Evolutionary conservation across 108 stramenopile species (phyloP).

Genomic region (Fragilariopsis cylindrus): DNA sequence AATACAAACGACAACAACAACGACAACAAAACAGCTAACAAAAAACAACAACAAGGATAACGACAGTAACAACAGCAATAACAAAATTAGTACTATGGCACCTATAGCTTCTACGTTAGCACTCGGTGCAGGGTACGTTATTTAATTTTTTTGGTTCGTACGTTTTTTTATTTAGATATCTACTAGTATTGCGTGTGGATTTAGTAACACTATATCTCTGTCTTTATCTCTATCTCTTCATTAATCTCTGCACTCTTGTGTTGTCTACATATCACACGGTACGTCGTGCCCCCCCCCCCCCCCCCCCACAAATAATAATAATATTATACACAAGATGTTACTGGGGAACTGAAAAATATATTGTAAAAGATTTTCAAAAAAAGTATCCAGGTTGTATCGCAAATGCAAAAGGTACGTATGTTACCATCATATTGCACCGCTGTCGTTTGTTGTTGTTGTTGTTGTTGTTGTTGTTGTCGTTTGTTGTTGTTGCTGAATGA

Average conservation of each 20-base stretch:
- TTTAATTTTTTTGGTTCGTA: too few relatives aligned
- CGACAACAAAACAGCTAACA: not conserved
- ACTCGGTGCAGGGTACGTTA: constrained; percentile 54
- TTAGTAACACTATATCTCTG: too few relatives aligned
- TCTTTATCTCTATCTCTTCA: too few relatives aligned
- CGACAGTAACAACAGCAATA: not conserved
- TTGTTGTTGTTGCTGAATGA: too few relatives aligned
- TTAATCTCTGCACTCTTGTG: not conserved
- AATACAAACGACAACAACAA: not conserved
- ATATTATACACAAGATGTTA: constrained; percentile 66
- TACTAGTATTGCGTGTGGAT: too few relatives aligned
- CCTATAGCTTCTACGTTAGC: constrained; percentile 40
- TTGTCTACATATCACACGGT: not conserved
- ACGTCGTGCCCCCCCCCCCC: too few relatives aligned
- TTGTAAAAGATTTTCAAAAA: constrained; percentile 61
- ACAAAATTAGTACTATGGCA: constrained; percentile 6
- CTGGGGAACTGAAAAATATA: constrained; percentile 82
- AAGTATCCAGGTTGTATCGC: constrained; percentile 45
- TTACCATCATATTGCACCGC: not conserved
- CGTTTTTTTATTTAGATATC: too few relatives aligned
- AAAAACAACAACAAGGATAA: not conserved
- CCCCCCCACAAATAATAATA: too few relatives aligned
- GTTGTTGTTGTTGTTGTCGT: too few relatives aligned
- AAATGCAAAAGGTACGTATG: constrained; percentile 20
- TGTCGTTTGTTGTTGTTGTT: not conserved